A percentile compares a stretch with the other conserved stretches of the same genome.
Evolutionary conservation across 495 filamentous ascomycete genomes (phyloP).

Genomic region (Barbatosphaeria neglecta): DNA sequence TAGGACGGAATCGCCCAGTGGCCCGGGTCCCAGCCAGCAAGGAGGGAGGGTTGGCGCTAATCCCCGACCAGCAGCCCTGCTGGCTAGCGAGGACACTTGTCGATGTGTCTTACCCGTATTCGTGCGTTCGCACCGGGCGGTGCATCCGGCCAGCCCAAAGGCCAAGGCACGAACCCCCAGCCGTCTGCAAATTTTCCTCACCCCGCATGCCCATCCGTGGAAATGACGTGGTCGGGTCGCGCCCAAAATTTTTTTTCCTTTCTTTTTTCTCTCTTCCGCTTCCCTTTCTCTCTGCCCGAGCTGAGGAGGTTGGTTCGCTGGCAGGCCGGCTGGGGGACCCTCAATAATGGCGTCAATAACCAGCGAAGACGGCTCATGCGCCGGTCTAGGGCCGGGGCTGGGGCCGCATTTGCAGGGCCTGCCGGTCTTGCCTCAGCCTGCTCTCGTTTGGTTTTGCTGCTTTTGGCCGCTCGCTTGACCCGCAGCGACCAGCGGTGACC

Average conservation of each 20-base stretch:
- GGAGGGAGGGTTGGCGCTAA: not conserved
- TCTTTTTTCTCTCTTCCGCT: not conserved
- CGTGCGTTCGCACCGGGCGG: conserved; percentile 7
- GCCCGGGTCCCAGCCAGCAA: not conserved
- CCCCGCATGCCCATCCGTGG: conserved; percentile 10
- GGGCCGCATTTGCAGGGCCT: too few relatives aligned
- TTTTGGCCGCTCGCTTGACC: too few relatives aligned
- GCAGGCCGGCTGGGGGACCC: not conserved
- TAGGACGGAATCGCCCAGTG: not conserved
- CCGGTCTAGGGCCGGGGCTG: too few relatives aligned
- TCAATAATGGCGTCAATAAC: too few relatives aligned
- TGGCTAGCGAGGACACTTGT: conserved; percentile 5
- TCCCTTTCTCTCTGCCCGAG: not conserved
- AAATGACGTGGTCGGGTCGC: conserved; percentile 17
- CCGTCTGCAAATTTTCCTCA: conserved; percentile 6
- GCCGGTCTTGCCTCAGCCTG: too few relatives aligned
- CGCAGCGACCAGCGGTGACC: too few relatives aligned
- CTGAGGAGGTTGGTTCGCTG: not conserved
- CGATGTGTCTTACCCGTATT: conserved; percentile 16
- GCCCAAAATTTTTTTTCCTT: not conserved
- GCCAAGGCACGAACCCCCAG: too few relatives aligned
- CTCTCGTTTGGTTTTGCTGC: too few relatives aligned
- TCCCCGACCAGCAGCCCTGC: not conserved
- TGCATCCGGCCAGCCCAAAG: conserved; percentile 6
- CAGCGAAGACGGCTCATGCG: too few relatives aligned